Conservation (phyloP, 257 asterid species). For the Mentha longifolia region DNA sequence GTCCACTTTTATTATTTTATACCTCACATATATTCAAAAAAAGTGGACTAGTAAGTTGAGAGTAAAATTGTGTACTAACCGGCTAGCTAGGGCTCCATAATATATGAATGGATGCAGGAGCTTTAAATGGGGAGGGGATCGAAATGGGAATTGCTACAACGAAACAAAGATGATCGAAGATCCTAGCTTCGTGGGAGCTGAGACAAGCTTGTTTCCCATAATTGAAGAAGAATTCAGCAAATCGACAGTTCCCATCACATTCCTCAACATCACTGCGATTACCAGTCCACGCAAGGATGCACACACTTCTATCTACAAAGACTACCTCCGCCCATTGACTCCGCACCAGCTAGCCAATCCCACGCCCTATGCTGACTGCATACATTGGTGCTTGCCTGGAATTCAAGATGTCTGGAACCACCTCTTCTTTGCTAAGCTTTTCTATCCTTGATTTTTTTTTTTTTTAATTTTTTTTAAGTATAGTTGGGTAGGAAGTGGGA, state of each 20-base stretch:
- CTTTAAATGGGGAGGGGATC: constrained; percentile 68
- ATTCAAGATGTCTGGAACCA: constrained; percentile 85
- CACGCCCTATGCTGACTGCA: constrained; percentile 70
- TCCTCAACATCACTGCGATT: constrained; percentile 70
- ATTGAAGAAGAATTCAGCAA: constrained; percentile 46
- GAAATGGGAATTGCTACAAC: constrained; percentile 60
- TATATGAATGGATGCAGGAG: constrained; percentile 46
- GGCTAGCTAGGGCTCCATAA: no score
- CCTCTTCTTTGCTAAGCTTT: constrained; percentile 66
- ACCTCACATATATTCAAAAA: no score
- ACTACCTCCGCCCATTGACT: constrained; percentile 52
- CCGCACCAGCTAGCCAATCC: constrained; percentile 55
- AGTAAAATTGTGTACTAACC: no score
- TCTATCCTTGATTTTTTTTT: constrained; percentile 40
- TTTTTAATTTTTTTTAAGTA: no score
- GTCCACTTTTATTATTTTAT: no score
- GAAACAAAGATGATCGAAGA: constrained; percentile 60
- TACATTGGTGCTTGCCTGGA: constrained; percentile 93
- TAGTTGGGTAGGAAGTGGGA: no score
- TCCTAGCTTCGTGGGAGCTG: constrained; percentile 50
- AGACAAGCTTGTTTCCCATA: constrained; percentile 48
- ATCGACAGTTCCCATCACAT: constrained; percentile 58
- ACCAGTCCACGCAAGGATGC: constrained; percentile 74
- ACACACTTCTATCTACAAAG: constrained; percentile 72
- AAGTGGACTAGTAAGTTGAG: no score